Evolutionary conservation across 805 yeast species (phyloP).

Genomic region (Myxozyma neotropica): DNA sequence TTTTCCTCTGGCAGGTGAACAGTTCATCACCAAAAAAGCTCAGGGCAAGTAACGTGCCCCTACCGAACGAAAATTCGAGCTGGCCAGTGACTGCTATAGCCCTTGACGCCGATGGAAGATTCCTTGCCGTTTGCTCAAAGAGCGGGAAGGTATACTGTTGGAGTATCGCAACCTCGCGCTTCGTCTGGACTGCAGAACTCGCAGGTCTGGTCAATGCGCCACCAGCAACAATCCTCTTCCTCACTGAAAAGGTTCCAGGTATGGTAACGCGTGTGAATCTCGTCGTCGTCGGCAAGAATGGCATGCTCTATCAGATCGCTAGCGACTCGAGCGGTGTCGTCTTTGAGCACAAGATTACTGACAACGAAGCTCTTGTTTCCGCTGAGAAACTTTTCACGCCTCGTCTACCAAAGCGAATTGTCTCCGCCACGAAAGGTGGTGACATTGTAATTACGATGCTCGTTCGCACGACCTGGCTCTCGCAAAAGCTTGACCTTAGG

Average conservation of each 20-base stretch:
- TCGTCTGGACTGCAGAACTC: slow-evolving; percentile 30
- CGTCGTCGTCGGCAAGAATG: slow-evolving; percentile 34
- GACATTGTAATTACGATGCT: slow-evolving; percentile 28
- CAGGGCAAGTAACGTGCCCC: slow-evolving; percentile 34
- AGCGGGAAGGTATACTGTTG: slow-evolving; percentile 29
- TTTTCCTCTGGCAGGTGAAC: slow-evolving; percentile 62
- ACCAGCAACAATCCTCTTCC: slow-evolving; percentile 24
- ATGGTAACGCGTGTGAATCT: slow-evolving; percentile 31
- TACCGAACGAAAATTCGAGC: slow-evolving; percentile 27
- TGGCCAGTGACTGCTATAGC: slow-evolving; percentile 39
- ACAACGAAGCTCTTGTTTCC: slow-evolving; percentile 46
- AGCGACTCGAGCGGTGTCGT: slow-evolving; percentile 27
- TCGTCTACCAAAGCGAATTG: slow-evolving; percentile 71
- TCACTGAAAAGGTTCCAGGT: slow-evolving; percentile 30
- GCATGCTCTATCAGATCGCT: slow-evolving; percentile 26
- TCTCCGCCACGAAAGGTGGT: slow-evolving; percentile 42
- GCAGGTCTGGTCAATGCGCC: slow-evolving; percentile 19
- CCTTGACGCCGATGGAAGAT: slow-evolving; percentile 31
- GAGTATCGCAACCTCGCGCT: slow-evolving; percentile 29
- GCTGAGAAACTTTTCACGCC: slow-evolving; percentile 67
- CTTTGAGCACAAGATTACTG: slow-evolving; percentile 38
- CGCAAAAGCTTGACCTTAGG: slow-evolving; percentile 21
- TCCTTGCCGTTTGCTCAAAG: slow-evolving; percentile 20
- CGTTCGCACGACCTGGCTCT: slow-evolving; percentile 32
- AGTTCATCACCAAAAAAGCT: slow-evolving; percentile 10